phyloP scores from a whole-genome alignment of 1,284 basidiomycete species.

The Trichosporon ovoides region DNA sequence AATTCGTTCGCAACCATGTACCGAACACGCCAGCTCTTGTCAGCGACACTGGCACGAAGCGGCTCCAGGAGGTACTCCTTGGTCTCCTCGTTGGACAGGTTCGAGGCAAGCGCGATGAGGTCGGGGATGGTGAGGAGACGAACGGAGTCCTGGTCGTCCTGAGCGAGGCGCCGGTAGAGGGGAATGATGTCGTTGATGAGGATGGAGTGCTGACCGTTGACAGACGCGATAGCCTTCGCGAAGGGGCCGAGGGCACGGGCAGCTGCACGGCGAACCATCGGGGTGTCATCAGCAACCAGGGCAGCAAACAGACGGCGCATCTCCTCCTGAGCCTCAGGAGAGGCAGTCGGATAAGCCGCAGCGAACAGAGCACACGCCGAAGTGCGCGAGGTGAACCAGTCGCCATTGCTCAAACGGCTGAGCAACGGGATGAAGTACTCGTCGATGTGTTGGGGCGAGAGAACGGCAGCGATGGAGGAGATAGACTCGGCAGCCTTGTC shows the following conservation, averaged over 20 bases:
- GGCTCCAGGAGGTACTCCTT: slow-evolving; percentile 85
- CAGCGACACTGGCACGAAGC: slow-evolving; percentile 78
- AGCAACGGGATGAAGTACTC: slow-evolving; percentile 88
- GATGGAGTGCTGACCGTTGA: slow-evolving; percentile 64
- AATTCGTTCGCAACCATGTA: slow-evolving; percentile 99
- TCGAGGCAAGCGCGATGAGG: slow-evolving; percentile 84
- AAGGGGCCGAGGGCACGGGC: slow-evolving; percentile 93
- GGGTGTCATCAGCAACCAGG: slow-evolving; percentile 90
- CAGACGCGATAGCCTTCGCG: slow-evolving; percentile 56
- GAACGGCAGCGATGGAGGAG: slow-evolving; percentile 76
- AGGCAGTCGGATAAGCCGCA: slow-evolving; percentile 77
- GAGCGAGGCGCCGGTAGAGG: slow-evolving; percentile 88
- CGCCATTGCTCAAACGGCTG: slow-evolving; percentile 81
- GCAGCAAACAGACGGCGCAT: slow-evolving; percentile 78
- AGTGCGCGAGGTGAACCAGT: slow-evolving; percentile 99
- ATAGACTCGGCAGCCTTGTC: slow-evolving; percentile 99
- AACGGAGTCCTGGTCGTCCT: slow-evolving; percentile 98
- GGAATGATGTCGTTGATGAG: slow-evolving; percentile 82
- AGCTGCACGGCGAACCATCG: slow-evolving; percentile 96
- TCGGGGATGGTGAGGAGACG: slow-evolving; percentile 93
- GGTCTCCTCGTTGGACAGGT: slow-evolving; percentile 76
- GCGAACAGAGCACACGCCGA: slow-evolving; percentile 93
- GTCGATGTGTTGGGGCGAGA: slow-evolving; percentile 79
- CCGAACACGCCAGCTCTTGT: slow-evolving; percentile 98
- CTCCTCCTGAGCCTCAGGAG: slow-evolving; percentile 73